Conservation (phyloP, 495 filamentous ascomycete species). For the Lophiotrema nucula region DNA sequence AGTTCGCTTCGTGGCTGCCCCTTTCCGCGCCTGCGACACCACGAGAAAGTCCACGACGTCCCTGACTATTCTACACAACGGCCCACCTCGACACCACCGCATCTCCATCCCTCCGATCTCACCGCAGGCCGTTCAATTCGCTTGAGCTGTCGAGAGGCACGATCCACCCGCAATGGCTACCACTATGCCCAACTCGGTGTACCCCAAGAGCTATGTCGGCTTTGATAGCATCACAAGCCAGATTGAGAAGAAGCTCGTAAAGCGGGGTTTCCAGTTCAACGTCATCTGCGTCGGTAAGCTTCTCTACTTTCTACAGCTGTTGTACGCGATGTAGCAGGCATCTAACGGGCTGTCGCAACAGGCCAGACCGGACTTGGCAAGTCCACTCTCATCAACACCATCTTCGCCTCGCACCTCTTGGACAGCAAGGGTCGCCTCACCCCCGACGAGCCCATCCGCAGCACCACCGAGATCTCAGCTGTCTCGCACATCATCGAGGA, state of each 20-base stretch:
- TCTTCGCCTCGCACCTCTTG: conserved; percentile 99
- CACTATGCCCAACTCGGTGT: conserved; percentile 59
- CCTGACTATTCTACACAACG: conserved; percentile 21
- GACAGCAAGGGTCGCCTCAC: conserved; percentile 94
- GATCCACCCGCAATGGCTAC: conserved; percentile 45
- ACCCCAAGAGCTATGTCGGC: conserved; percentile 95
- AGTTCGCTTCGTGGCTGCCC: conserved; percentile 34
- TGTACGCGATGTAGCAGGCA: not conserved
- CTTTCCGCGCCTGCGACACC: conserved; percentile 32
- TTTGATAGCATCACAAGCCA: conserved; percentile 98
- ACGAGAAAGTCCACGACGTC: conserved; percentile 30
- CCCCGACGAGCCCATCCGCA: conserved; percentile 87
- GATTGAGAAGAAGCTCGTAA: conserved; percentile 98
- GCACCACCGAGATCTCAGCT: conserved; percentile 96
- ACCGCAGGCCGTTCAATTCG: no score
- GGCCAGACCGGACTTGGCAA: conserved; percentile 98
- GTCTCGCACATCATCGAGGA: conserved; percentile 99
- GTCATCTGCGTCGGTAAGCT: conserved; percentile 96
- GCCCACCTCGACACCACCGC: conserved; percentile 7
- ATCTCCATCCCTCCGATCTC: not conserved
- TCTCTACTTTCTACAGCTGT: no score
- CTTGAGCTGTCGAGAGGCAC: conserved; percentile 4
- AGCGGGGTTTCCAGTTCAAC: conserved; percentile 99
- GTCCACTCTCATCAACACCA: conserved; percentile 99
- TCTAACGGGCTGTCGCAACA: conserved; percentile 43